phyloP scores from a whole-genome alignment of 495 filamentous ascomycete species.

The Aspergillus sclerotiicarbonarius region DNA sequence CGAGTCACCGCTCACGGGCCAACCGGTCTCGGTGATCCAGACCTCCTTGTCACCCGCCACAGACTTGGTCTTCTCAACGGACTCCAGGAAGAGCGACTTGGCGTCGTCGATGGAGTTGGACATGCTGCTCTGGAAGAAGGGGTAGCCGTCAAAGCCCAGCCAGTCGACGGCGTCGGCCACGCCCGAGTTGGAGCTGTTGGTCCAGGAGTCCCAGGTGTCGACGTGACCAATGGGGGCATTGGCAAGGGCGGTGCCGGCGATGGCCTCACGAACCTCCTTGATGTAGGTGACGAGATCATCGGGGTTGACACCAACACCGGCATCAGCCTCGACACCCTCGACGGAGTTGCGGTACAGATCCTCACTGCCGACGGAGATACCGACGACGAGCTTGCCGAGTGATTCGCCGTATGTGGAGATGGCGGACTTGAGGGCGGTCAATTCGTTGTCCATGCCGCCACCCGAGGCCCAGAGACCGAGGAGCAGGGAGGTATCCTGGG shows the following conservation, averaged over 20 bases:
- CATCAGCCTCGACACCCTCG: conserved; percentile 48
- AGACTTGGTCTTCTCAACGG: conserved; percentile 55
- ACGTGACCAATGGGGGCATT: conserved; percentile 72
- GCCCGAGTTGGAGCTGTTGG: conserved; percentile 66
- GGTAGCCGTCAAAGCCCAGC: conserved; percentile 74
- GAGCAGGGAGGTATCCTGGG: conserved; percentile 66
- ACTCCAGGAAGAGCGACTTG: conserved; percentile 60
- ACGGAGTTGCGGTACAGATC: conserved; percentile 81
- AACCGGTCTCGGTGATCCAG: conserved; percentile 91
- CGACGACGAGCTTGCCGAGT: conserved; percentile 65
- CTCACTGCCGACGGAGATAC: conserved; percentile 89
- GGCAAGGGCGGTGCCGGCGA: conserved; percentile 57
- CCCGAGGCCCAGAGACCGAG: conserved; percentile 78
- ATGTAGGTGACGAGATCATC: conserved; percentile 63
- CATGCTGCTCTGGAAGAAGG: conserved; percentile 71
- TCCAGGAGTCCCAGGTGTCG: conserved; percentile 89
- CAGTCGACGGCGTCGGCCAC: conserved; percentile 73
- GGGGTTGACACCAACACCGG: conserved; percentile 59
- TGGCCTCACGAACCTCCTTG: conserved; percentile 55
- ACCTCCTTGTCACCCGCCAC: conserved; percentile 65
- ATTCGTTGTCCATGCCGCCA: conserved; percentile 66
- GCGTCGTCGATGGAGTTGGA: conserved; percentile 62
- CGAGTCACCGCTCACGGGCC: conserved; percentile 66
- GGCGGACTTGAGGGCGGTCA: conserved; percentile 63
- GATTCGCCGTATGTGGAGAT: conserved; percentile 59